These are phyloP conservation scores for Theileria parva DNA, from an alignment of 169 alveolate genomes.

Conservation along the genomic window DNA sequence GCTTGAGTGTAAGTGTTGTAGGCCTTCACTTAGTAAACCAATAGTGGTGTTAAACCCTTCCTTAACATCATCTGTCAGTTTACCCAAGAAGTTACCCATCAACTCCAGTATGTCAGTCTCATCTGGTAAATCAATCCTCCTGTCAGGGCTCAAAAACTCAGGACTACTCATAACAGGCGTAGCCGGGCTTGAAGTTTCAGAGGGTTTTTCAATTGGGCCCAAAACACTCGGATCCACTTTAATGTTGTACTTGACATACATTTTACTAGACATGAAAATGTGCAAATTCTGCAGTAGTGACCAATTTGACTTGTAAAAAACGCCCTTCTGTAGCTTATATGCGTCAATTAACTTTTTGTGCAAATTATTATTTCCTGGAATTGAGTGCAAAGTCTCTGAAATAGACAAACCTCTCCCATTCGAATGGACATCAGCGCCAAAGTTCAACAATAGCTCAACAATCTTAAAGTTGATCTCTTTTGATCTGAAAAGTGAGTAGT, in stretches of 20 bases:
- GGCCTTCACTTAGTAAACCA: not conserved
- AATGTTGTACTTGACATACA: constrained; percentile 11
- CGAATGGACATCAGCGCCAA: constrained; percentile 45
- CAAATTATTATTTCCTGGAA: not conserved
- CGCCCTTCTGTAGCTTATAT: constrained; percentile 6
- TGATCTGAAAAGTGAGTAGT: constrained; percentile 61
- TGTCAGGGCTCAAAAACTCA: constrained; percentile 3
- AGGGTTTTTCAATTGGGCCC: not conserved
- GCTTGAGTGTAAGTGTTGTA: not conserved
- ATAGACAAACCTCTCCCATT: not conserved
- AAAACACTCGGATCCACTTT: constrained; percentile 3
- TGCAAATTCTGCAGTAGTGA: constrained; percentile 10
- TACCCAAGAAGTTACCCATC: constrained; percentile 15
- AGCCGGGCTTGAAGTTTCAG: not conserved
- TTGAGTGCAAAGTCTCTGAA: not conserved
- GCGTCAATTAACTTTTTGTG: not conserved
- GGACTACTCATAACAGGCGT: not conserved
- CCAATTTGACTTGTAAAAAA: not conserved
- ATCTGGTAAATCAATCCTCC: not conserved
- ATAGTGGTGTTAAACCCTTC: not conserved
- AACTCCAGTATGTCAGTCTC: constrained; percentile 1
- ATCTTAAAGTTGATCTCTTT: constrained; percentile 10
- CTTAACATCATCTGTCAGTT: not conserved
- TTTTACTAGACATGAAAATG: constrained; percentile 2
- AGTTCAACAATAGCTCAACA: constrained; percentile 45